phyloP scores from a whole-genome alignment of 139 green algal species.

The Tetradesmus obliquus region DNA sequence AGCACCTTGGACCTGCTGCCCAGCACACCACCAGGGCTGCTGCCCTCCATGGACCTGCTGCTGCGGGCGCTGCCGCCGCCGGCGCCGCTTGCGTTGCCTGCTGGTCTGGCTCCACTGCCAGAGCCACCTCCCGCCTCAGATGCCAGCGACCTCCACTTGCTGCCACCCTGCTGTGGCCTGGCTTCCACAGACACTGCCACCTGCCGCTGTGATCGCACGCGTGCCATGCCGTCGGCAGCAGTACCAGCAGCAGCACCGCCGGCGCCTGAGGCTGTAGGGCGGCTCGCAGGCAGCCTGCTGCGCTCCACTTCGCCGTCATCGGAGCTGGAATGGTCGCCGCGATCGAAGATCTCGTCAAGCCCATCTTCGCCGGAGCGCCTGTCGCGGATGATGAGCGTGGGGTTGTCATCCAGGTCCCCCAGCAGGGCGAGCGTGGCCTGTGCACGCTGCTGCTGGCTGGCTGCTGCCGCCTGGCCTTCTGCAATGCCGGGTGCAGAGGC shows the following conservation, averaged over 20 bases:
- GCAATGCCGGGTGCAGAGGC: not conserved
- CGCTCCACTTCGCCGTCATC: not conserved
- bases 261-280: not conserved
- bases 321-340: not conserved
- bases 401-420: conserved; percentile 9
- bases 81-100: no score
- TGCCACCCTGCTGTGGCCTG: not conserved
- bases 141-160: not conserved
- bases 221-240: not conserved
- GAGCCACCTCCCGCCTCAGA: not conserved
- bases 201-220: not conserved
- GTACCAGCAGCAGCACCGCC: not conserved
- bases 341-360: not conserved
- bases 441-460: not conserved
- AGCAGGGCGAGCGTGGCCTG: conserved; percentile 6
- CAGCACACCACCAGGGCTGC: not conserved
- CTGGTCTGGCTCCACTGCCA: not conserved
- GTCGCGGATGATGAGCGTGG: conserved; percentile 25
- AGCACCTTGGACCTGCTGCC: not conserved
- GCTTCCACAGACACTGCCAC: no score
- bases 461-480: not conserved
- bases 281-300: not conserved
- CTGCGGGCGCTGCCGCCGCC: no score
- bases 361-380: not conserved
- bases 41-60: not conserved